These are phyloP conservation scores for Schoenoplectus triqueter DNA, from an alignment of 202 grass and related monocot species.

Conservation along the genomic window DNA sequence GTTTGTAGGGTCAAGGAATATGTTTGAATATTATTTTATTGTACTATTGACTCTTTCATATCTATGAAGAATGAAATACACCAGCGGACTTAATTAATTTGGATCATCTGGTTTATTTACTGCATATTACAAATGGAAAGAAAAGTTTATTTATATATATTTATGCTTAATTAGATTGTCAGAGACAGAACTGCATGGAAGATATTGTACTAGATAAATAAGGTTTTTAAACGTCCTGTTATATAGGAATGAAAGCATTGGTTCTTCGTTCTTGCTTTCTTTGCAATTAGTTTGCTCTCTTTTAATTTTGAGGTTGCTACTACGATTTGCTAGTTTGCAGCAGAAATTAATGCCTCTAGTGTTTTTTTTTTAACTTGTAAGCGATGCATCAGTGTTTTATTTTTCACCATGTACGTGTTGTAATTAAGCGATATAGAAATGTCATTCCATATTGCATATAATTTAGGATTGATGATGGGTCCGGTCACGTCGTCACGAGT, in stretches of 20 bases:
- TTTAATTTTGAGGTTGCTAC: neutral
- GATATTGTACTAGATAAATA: neutral
- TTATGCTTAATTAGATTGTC: no score
- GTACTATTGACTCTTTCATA: slow-evolving; percentile 22
- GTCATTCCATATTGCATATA: neutral
- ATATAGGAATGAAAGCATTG: no score
- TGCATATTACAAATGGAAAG: neutral
- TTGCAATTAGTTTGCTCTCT: neutral
- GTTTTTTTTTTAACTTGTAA: no score
- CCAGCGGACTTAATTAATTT: no score
- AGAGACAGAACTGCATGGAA: no score
- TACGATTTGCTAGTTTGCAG: no score
- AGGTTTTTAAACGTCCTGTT: neutral
- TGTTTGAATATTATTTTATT: slow-evolving; percentile 18
- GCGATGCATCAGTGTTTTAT: neutral
- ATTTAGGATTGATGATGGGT: neutral
- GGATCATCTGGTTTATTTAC: neutral
- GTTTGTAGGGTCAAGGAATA: slow-evolving; percentile 37
- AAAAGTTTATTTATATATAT: no score
- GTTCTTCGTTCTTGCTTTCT: neutral
- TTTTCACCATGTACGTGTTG: neutral
- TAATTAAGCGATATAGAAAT: neutral
- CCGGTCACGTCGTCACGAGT: neutral
- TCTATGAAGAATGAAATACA: neutral
- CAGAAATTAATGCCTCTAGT: no score